A percentile compares a stretch with the other conserved stretches of the same genome.
Conservation (phyloP, 192 early-diverging fungal genomes). For the Coemansia sp. region DNA sequence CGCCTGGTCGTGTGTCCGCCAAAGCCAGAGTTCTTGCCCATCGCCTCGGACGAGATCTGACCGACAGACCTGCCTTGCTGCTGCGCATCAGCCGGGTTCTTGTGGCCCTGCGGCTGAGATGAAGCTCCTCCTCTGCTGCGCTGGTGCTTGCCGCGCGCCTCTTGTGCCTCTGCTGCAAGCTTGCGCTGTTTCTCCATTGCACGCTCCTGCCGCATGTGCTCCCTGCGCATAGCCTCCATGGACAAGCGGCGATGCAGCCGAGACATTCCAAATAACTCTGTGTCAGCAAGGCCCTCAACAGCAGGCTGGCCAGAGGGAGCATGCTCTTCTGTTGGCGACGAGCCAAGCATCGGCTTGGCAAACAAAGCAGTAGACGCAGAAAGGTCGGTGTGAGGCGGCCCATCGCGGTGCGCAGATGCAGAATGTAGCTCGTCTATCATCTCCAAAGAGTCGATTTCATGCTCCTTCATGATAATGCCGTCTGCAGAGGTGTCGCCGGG, state of each 20-base stretch:
- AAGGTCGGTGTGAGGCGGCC: background rate
- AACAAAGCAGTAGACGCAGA: conserved; percentile 9
- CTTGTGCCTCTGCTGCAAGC: conserved; percentile 13
- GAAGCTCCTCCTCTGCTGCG: background rate
- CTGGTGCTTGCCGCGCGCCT: conserved; percentile 13
- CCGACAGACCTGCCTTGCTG: background rate
- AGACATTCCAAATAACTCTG: conserved; percentile 17
- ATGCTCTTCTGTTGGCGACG: conserved; percentile 22
- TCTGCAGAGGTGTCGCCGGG: background rate
- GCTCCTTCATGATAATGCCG: background rate
- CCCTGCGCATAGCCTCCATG: conserved; percentile 47
- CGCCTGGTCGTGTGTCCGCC: conserved; percentile 27
- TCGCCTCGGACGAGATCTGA: conserved; percentile 2
- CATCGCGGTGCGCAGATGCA: conserved; percentile 25
- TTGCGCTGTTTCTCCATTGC: conserved; percentile 32
- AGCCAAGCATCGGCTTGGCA: conserved; percentile 31
- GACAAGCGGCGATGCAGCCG: conserved; percentile 49
- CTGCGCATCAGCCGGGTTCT: background rate
- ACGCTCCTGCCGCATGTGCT: conserved; percentile 42
- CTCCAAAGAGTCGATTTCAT: conserved; percentile 41
- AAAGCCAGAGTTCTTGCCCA: background rate
- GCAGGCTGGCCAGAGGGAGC: background rate
- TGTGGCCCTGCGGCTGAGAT: background rate
- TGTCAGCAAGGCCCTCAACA: background rate
- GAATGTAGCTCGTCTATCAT: conserved; percentile 48